Percentiles rank a stretch among this genome's conserved stretches.
Conservation (phyloP, 352 stramenopile genomes). For the Blastocystis sp. region DNA sequence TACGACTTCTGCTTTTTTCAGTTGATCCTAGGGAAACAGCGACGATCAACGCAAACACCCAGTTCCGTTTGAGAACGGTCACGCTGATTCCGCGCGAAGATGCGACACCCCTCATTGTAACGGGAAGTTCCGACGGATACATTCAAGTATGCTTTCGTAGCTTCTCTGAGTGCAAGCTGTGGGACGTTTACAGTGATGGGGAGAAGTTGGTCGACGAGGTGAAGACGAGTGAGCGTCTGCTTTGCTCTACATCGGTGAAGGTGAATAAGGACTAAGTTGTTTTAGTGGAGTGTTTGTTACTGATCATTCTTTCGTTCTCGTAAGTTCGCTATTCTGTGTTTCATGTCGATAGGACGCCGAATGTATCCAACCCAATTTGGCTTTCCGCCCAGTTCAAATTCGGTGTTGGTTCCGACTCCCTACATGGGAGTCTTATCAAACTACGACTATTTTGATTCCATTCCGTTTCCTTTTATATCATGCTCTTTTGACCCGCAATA, state of each 20-base stretch:
- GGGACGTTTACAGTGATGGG: conserved; percentile 27
- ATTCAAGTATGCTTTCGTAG: not conserved
- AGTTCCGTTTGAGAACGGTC: conserved; percentile 21
- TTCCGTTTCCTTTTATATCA: conserved; percentile 49
- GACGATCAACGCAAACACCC: not conserved
- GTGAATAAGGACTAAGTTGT: not conserved
- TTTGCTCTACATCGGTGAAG: not conserved
- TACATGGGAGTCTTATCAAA: not conserved
- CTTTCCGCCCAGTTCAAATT: not conserved
- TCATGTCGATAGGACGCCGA: not conserved
- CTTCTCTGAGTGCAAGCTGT: not conserved
- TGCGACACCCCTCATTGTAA: not conserved
- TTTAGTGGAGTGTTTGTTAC: conserved; percentile 44
- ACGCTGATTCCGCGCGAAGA: not conserved
- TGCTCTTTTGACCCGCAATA: conserved; percentile 29
- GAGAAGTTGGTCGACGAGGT: conserved; percentile 4
- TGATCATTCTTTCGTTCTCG: not conserved
- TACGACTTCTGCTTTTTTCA: not conserved
- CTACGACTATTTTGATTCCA: conserved; percentile 32
- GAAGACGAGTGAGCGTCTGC: conserved; percentile 37
- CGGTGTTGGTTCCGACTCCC: not conserved
- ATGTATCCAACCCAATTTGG: conserved; percentile 25
- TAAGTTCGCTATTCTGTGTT: not conserved
- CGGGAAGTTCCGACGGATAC: conserved; percentile 26
- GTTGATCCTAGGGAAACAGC: not conserved